Base-by-base conservation (phyloP, 805 yeast species). In the Nakazawaea laoshanensis region DNA sequence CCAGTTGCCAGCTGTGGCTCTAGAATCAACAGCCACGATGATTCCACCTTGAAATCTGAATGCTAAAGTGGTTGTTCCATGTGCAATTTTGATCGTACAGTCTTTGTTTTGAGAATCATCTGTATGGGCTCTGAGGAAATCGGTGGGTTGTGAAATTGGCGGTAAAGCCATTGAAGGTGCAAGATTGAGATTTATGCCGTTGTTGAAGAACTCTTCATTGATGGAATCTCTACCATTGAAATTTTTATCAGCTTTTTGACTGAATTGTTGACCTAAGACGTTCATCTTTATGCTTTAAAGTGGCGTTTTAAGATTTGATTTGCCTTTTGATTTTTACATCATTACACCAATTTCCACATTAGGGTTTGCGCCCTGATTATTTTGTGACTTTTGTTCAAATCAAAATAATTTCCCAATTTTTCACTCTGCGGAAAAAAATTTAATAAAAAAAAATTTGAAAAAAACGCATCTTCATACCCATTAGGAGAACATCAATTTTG, bases 1-100 rank as follows among this genome's bases (percentile, higher is more conserved):
- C 96, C 96, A 89, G 49, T 82, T 78, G 29, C 98, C 98, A 2
- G 95, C 95, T 7, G 97, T 83, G 38, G 98, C 98, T 59, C 98
- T 77, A 27, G 96, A 87, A 63, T 92, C 98, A 8, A 92, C 98
- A 0, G 97, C 97, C 33, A 92, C 96, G 24, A 81, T 65, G 45
- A 92, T 88, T 16, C 98, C 98, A 18, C 89, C 96, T 61, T 89
- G 77, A 60, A 88, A 92, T 57, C 96, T 71, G 65, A 92, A 92
- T 7, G 97, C 96, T 48, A 92, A 67, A 10, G 98, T 92, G 5
- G 98, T 92, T n/a, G 98, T 92, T 57, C 98, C 98, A 59, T 92
- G 98, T 15, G 96, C 96, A 50, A 92, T 83, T 57, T 92, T 89
- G 63, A 92, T 89, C 50, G 78, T 82, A 61, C 95, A 88, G 53